Evolutionary conservation across 352 stramenopile species (phyloP).

Genomic region (Phytophthora citricola): DNA sequence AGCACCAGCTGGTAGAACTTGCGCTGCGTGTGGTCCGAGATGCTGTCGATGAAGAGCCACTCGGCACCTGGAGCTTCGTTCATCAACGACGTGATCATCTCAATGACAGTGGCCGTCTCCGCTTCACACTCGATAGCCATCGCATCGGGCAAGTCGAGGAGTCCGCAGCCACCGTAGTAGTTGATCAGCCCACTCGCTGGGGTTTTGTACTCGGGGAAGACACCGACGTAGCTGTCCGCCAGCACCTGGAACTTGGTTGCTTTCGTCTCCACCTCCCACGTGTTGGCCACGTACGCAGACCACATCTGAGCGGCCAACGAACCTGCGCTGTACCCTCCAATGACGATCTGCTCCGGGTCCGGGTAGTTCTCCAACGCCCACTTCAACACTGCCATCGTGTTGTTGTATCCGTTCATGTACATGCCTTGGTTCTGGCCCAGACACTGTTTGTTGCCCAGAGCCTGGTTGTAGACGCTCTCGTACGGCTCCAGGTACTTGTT

Average conservation of each 20-base stretch:
- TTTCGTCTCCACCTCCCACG: constrained; percentile 53
- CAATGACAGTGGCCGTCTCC: constrained; percentile 23
- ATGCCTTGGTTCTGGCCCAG: constrained; percentile 43
- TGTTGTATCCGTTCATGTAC: constrained; percentile 67
- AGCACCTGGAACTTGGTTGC: constrained; percentile 50
- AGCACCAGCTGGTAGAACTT: constrained; percentile 34
- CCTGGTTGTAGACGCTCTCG: constrained; percentile 36
- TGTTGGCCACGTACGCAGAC: constrained; percentile 43
- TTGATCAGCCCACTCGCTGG: constrained; percentile 39
- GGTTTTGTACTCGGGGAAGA: constrained; percentile 42
- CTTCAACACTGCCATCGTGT: constrained; percentile 60
- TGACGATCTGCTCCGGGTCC: constrained; percentile 48
- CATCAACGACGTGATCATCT: constrained; percentile 44
- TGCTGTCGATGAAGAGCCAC: constrained; percentile 58
- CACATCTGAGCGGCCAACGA: constrained; percentile 52
- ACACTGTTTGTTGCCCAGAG: constrained; percentile 45
- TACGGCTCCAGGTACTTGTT: constrained; percentile 32
- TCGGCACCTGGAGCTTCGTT: constrained; percentile 28
- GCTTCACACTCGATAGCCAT: constrained; percentile 46
- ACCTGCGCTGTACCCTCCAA: constrained; percentile 59
- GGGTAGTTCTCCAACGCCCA: constrained; percentile 68
- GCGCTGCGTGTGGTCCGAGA: constrained; percentile 48
- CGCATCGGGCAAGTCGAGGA: constrained; percentile 28
- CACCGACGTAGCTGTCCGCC: constrained; percentile 59
- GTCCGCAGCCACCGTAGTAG: constrained; percentile 47